Evolutionary conservation across 2,329 filamentous ascomycete genomes (phyloP), one percentile per base, ranked within the genome.

Genomic region (Microsporum ferrugineum): DNA sequence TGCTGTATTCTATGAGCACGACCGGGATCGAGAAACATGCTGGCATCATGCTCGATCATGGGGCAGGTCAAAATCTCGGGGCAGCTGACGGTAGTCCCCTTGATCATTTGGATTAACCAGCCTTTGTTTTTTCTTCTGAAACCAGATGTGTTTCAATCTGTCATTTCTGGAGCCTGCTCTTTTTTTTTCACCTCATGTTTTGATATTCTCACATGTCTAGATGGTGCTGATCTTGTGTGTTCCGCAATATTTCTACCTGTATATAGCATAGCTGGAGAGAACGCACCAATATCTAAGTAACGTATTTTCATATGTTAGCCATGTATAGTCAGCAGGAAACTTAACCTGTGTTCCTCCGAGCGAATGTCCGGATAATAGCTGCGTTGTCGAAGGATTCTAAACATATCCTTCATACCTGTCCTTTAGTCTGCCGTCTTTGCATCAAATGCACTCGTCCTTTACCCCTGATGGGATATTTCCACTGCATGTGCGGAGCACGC

Each of bases 1-100:
- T 90, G 73, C 78, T 97, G 63, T 97, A 92, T 75, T 91, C 86
- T 83, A 84, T 91, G 70, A 89, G 62, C 43, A 60, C 58, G 3
- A 39, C 51, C n/a, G 60, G 60, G 8, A 53, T 43, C 33, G 58
- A 58, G 31, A 61, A 58, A 27, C 60, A 63, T 29, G 29, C 34
- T 41, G 57, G 57, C 17, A 59, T 59, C 38, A 41, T 41, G 34
- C 57, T 59, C 14, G 57, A 47, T n/a, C 29, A 34, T 34, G 41
- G 36, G 8, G n/a, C 39, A 17, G 57, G 57, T 5, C 38, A 59
- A 59, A 43, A 43, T 47, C 17, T 47, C 17, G 39, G 39, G 2
- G 55, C 14, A 39, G 55, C 55, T 17, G 55, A 39, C 2, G 38
- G 33, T 14, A 23, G 33, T 10, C 55, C 55, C n/a, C 55, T 41